phyloP scores from a whole-genome alignment of 371 early-diverging fungal genomes.

The Saksenaea vasiformis region DNA sequence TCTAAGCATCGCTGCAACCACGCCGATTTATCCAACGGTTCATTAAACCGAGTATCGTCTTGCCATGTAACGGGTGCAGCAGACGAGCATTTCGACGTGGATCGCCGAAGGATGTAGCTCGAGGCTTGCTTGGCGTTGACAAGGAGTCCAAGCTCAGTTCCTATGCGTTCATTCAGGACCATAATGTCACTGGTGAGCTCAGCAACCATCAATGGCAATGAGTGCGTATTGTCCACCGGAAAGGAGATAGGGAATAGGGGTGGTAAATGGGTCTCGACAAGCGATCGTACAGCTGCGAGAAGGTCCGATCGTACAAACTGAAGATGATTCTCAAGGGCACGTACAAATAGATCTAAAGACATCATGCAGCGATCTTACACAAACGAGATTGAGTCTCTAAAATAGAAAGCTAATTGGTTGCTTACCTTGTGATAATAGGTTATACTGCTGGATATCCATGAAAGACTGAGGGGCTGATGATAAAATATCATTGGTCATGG shows the following conservation, averaged over 20 bases:
- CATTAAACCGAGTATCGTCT: not conserved
- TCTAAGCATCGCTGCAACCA: conserved; percentile 9
- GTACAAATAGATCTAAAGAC: conserved; percentile 13
- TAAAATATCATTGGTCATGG: conserved; percentile 29
- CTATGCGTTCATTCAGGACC: conserved; percentile 28
- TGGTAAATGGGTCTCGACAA: conserved; percentile 16
- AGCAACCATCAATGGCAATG: not conserved
- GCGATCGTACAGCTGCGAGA: conserved; percentile 30
- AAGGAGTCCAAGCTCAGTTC: conserved; percentile 33
- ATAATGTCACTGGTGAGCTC: conserved; percentile 7
- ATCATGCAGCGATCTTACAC: not conserved
- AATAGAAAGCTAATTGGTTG: not conserved
- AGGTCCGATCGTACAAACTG: conserved; percentile 35
- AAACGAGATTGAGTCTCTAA: not conserved
- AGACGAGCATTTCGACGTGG: not conserved
- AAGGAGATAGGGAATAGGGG: conserved; percentile 4
- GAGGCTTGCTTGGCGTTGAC: conserved; percentile 33
- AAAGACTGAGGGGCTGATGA: conserved; percentile 27
- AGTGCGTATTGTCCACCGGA: not conserved
- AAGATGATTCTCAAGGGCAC: conserved; percentile 27
- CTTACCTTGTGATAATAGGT: conserved; percentile 7
- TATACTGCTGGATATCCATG: conserved; percentile 12
- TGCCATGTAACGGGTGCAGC: conserved; percentile 1
- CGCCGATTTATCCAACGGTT: not conserved
- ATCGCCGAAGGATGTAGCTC: conserved; percentile 27